phyloP scores from a whole-genome alignment of 2,329 filamentous ascomycete species.

The Dactylellina cionopaga region DNA sequence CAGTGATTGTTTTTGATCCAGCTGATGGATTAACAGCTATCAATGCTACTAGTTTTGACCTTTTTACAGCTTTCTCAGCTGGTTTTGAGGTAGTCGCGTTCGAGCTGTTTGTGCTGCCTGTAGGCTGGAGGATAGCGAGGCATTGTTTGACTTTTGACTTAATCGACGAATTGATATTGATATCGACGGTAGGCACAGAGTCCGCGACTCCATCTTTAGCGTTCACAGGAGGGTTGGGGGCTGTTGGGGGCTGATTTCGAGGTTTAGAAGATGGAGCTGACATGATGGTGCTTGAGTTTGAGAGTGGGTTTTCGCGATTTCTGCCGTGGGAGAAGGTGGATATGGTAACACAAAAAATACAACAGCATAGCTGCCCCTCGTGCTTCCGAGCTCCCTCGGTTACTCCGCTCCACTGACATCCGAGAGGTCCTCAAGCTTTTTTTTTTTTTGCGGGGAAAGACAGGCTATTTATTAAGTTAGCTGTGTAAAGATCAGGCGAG shows the following conservation, averaged over 20 bases:
- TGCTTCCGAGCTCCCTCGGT: constrained; percentile 19
- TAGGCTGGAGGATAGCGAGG: constrained; percentile 21
- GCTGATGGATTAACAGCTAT: constrained; percentile 32
- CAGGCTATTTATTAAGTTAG: neutral
- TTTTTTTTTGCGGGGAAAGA: neutral
- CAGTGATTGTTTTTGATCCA: constrained; percentile 35
- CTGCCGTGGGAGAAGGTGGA: constrained; percentile 42
- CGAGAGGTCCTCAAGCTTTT: no score
- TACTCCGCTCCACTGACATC: constrained; percentile 3
- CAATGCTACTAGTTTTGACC: constrained; percentile 33
- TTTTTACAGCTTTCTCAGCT: neutral
- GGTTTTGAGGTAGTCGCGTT: neutral
- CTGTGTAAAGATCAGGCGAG: neutral
- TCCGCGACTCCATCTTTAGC: constrained; percentile 4
- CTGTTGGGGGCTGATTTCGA: neutral
- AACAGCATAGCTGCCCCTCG: neutral
- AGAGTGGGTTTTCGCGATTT: constrained; percentile 1
- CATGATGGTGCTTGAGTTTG: neutral
- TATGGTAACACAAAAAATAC: constrained; percentile 49
- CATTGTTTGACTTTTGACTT: constrained; percentile 39
- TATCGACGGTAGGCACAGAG: constrained; percentile 28
- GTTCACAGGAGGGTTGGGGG: neutral
- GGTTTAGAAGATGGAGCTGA: neutral
- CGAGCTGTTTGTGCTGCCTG: neutral
- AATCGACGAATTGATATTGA: constrained; percentile 18